Percentiles rank a stretch among this genome's conserved stretches.
phyloP scores from a whole-genome alignment of 1,284 basidiomycete genomes.

The Rhodotorula sp. region DNA sequence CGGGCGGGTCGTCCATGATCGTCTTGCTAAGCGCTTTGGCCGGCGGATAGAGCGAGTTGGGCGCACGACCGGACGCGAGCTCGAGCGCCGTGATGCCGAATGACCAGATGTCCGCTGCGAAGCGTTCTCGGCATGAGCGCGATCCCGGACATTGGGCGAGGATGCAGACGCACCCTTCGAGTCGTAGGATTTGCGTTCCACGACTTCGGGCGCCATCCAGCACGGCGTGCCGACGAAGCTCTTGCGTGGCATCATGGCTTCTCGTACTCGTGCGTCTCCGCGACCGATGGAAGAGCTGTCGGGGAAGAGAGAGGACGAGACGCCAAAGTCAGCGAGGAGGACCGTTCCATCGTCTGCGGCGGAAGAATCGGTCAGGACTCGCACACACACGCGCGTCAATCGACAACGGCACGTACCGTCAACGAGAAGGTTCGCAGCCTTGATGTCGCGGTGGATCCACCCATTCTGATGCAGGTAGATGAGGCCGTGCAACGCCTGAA shows the following conservation, averaged over 20 bases:
- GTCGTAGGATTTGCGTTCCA: conserved; percentile 79
- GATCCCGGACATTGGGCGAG: too few relatives aligned
- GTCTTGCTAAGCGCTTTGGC: conserved; percentile 72
- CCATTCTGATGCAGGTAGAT: conserved; percentile 84
- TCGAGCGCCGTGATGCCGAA: conserved; percentile 88
- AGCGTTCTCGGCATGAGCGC: not conserved
- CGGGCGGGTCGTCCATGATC: conserved; percentile 56
- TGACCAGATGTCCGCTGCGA: conserved; percentile 79
- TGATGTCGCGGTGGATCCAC: conserved; percentile 81
- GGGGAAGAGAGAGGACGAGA: conserved; percentile 74
- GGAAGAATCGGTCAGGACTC: not conserved
- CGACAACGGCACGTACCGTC: conserved; percentile 60
- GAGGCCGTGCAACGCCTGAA: conserved; percentile 78
- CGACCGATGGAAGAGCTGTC: conserved; percentile 41
- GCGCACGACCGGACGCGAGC: conserved; percentile 77
- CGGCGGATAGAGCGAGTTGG: conserved; percentile 71
- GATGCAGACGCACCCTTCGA: conserved; percentile 56
- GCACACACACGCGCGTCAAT: too few relatives aligned
- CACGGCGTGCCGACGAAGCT: conserved; percentile 90
- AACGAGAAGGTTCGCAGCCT: conserved; percentile 83
- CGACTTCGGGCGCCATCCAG: conserved; percentile 92
- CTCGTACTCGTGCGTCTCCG: not conserved
- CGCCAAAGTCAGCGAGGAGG: conserved; percentile 81
- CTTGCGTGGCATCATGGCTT: conserved; percentile 65
- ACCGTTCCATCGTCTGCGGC: conserved; percentile 67